Evolutionary conservation across 768 basidiomycete species (phyloP).

Genomic region (Rhizopogon sp.): DNA sequence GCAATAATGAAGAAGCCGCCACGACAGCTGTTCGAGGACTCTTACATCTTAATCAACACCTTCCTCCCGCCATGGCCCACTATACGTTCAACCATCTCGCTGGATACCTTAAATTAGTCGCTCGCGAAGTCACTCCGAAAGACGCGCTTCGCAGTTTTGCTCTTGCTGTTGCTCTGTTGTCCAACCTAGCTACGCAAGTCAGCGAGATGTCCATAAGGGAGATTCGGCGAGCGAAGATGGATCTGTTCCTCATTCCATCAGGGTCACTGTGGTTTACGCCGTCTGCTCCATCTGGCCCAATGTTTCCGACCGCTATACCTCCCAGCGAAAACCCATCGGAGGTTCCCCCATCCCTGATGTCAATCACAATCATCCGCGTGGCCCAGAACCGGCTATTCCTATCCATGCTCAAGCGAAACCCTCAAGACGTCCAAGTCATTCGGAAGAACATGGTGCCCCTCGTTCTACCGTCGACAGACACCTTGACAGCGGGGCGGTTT

Average conservation of each 20-base stretch:
- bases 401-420: conserved; percentile 57
- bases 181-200: conserved; percentile 58
- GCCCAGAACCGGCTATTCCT: conserved; percentile 69
- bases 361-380: conserved; percentile 58
- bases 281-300: conserved; percentile 46
- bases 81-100: conserved; percentile 66
- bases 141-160: conserved; percentile 51
- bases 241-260: conserved; percentile 62
- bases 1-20: conserved; percentile 42
- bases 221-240: conserved; percentile 67
- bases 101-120: conserved; percentile 56
- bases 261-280: conserved; percentile 66
- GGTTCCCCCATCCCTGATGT: conserved; percentile 40
- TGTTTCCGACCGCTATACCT: conserved; percentile 52
- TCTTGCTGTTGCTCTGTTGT: conserved; percentile 50
- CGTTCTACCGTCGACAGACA: conserved; percentile 45
- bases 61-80: conserved; percentile 65
- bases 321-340: conserved; percentile 32
- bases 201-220: conserved; percentile 69
- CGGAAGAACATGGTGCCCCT: conserved; percentile 63
- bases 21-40: conserved; percentile 51
- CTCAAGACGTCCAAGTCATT: conserved; percentile 62
- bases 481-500: conserved; percentile 18
- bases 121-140: conserved; percentile 37
- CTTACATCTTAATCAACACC: conserved; percentile 46